These are phyloP conservation scores for Populus hybrid DNA, from an alignment of 441 rosid species.

Conservation along the genomic window DNA sequence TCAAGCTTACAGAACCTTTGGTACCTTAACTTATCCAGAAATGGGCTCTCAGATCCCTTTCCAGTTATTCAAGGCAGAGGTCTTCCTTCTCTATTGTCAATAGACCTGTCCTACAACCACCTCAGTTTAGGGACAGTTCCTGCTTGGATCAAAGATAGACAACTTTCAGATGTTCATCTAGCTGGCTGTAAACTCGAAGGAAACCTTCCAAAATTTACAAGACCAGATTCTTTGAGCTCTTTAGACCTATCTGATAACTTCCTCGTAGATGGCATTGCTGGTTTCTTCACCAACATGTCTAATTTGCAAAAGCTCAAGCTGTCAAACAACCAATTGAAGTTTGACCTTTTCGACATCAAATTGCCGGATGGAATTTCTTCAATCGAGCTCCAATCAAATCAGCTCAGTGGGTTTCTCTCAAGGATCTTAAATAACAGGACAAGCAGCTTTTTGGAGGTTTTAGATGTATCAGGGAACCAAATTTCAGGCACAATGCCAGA, in stretches of 20 bases:
- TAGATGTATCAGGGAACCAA: slow-evolving; percentile 67
- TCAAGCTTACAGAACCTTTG: slow-evolving; percentile 71
- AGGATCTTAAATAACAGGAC: slow-evolving; percentile 67
- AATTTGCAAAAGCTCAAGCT: slow-evolving; percentile 68
- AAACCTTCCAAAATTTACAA: slow-evolving; percentile 58
- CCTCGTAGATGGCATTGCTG: slow-evolving; percentile 53
- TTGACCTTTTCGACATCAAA: slow-evolving; percentile 51
- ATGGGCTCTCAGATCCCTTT: slow-evolving; percentile 62
- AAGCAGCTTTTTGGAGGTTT: slow-evolving; percentile 63
- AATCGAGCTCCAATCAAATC: slow-evolving; percentile 65
- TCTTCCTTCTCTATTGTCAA: slow-evolving; percentile 67
- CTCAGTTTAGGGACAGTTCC: slow-evolving; percentile 70
- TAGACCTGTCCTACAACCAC: slow-evolving; percentile 84
- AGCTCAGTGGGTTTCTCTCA: slow-evolving; percentile 63
- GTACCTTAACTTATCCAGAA: slow-evolving; percentile 84
- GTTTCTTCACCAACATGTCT: slow-evolving; percentile 57
- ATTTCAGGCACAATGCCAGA: slow-evolving; percentile 75
- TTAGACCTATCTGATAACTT: slow-evolving; percentile 75
- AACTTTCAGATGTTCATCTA: slow-evolving; percentile 59
- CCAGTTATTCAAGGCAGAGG: slow-evolving; percentile 54
- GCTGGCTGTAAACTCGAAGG: slow-evolving; percentile 87
- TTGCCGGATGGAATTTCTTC: slow-evolving; percentile 60
- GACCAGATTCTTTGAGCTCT: slow-evolving; percentile 56
- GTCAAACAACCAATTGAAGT: slow-evolving; percentile 69
- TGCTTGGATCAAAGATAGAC: slow-evolving; percentile 60